Percentiles rank a stretch among this genome's conserved stretches.
Evolutionary conservation across 225 moss, liverwort and hornwort species (phyloP).

Genomic region (Straminergon stramineum): DNA sequence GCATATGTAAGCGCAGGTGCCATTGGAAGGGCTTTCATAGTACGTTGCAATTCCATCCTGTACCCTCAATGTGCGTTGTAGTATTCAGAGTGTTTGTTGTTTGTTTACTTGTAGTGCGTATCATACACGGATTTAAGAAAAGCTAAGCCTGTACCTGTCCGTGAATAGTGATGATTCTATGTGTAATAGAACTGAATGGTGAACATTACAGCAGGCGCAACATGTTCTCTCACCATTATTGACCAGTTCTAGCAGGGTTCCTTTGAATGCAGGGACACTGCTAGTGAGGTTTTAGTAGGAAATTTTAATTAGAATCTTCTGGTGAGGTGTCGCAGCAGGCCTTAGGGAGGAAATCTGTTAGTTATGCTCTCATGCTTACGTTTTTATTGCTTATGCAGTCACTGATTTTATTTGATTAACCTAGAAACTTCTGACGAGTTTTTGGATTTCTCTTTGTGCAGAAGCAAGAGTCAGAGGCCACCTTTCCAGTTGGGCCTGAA

Average conservation of each 20-base stretch:
- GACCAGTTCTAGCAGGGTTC: not conserved
- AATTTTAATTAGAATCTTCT: not conserved
- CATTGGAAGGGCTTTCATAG: constrained; percentile 75
- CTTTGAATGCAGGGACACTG: not conserved
- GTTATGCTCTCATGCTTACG: not conserved
- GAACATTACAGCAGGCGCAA: not conserved
- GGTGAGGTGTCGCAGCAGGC: not conserved
- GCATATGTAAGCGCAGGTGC: constrained; percentile 97
- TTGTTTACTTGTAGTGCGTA: not conserved
- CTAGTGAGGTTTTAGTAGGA: not conserved
- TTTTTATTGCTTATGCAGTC: not conserved
- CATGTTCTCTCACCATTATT: not conserved
- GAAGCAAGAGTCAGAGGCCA: constrained; percentile 63
- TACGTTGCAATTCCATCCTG: constrained; percentile 23
- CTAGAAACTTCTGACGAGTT: not conserved
- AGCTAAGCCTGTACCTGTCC: not conserved
- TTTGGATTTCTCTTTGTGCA: constrained; percentile 9
- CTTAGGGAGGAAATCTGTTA: not conserved
- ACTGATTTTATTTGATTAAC: not conserved
- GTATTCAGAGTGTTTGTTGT: not conserved
- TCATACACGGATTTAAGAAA: not conserved
- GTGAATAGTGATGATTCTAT: not conserved
- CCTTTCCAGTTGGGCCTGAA: constrained; percentile 59
- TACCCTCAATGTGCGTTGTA: not conserved
- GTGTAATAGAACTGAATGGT: not conserved